Evolutionary conservation across 495 filamentous ascomycete species (phyloP), one percentile per base, ranked within the genome.

Genomic region (Aspergillus avenaceus): DNA sequence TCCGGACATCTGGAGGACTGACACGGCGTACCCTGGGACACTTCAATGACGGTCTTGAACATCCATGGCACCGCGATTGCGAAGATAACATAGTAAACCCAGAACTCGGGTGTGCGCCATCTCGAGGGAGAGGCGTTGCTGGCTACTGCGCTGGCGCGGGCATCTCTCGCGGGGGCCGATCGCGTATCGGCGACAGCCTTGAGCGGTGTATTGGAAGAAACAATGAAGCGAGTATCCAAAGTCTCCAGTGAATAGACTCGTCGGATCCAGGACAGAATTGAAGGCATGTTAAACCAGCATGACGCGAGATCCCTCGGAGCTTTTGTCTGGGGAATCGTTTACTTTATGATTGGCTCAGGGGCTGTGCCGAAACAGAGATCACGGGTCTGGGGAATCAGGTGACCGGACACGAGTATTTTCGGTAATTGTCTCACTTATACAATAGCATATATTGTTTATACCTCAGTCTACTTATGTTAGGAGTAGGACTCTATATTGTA

Each of bases 91-190:
- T 85, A 90, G 66, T 97, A 96, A 37, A 88, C 55, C 59, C 81
- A 87, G 67, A 93, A 99, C 67, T 97, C 93, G 0, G 79, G 78
- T 0, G 90, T 95, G 18, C 74, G 78, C 95, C 95, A 97, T 82
- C 76, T 84, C 34, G 90, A 79, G 46, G 77, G 74, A 18, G 67
- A 58, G 6, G 71, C 65, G 50, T 66, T 57, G 64, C 66, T 68
- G 49, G 76, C 77, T 50, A 69, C 65, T 29, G 61, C 62, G 58
- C 66, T 71, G 63, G 63, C 71, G 67, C 68, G 61, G 64, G 73
- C 67, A 74, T 73, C 65, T 70, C 70, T 62, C 41, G 61, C 50
- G 45, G 71, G 50, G 41, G 56, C 38, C 42, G 68, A 58, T 65
- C 65, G 69, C 64, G 67, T 62, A 60, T 74, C 68, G 55, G 75